These are phyloP conservation scores for Xerocomus potaroensis DNA, from an alignment of 768 basidiomycete species.

Conservation along the genomic window DNA sequence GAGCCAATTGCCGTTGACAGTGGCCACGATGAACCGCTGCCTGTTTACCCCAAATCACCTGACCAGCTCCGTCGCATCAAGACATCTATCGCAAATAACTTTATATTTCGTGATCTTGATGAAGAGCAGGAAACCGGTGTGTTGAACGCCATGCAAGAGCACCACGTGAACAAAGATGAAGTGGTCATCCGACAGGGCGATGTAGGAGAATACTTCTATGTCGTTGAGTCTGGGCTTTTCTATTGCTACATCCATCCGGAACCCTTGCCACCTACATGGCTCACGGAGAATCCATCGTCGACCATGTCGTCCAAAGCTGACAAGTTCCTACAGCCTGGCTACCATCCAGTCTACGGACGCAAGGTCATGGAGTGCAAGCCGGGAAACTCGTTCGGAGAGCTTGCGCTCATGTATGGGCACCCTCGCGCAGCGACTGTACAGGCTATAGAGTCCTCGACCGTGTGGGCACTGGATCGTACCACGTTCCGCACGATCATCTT, in stretches of 20 bases:
- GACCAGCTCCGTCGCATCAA: slow-evolving; percentile 89
- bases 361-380: slow-evolving; percentile 83
- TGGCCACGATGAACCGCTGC: slow-evolving; percentile 59
- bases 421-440: slow-evolving; percentile 93
- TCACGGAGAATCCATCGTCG: slow-evolving; percentile 39
- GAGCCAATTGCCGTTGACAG: slow-evolving; percentile 90
- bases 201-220: slow-evolving; percentile 96
- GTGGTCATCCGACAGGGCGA: slow-evolving; percentile 98
- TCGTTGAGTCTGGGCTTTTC: slow-evolving; percentile 85
- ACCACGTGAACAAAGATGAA: slow-evolving; percentile 61
- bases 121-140: slow-evolving; percentile 94
- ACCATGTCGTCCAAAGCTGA: slow-evolving; percentile 40
- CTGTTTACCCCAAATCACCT: slow-evolving; percentile 70
- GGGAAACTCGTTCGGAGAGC: slow-evolving; percentile 89
- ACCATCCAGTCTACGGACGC: slow-evolving; percentile 69
- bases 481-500: slow-evolving; percentile 98
- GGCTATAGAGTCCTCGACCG: slow-evolving; percentile 72
- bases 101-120: slow-evolving; percentile 94
- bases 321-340: slow-evolving; percentile 58
- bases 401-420: slow-evolving; percentile 98
- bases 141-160: slow-evolving; percentile 93
- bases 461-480: slow-evolving; percentile 96
- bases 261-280: slow-evolving; percentile 57
- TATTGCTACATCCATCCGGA: slow-evolving; percentile 78
- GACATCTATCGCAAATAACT: slow-evolving; percentile 80